These are phyloP conservation scores for Pythium plurisporium DNA, from an alignment of 352 stramenopile genomes.

Conservation along the genomic window DNA sequence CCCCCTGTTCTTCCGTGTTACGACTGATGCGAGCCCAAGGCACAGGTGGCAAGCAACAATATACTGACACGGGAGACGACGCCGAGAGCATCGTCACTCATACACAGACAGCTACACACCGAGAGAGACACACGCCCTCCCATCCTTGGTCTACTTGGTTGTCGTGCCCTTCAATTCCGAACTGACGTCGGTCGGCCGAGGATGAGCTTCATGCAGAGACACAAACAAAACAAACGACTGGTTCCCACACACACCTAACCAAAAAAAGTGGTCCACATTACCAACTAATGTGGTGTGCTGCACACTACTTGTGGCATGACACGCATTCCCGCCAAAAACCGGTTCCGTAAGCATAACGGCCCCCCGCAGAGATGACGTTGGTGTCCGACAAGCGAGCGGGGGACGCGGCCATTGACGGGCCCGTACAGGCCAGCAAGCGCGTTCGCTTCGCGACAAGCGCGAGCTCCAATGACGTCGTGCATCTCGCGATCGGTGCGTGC, in stretches of 20 bases:
- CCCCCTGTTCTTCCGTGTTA: constrained; percentile 73
- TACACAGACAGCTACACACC: background rate
- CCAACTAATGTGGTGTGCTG: background rate
- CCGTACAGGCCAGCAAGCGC: constrained; percentile 38
- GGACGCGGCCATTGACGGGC: constrained; percentile 6
- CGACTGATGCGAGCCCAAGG: constrained; percentile 82
- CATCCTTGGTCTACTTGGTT: background rate
- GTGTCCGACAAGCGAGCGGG: constrained; percentile 21
- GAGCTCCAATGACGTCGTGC: constrained; percentile 45
- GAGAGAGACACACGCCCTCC: background rate
- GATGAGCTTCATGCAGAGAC: too few relatives aligned
- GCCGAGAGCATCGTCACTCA: background rate
- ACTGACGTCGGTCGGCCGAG: background rate
- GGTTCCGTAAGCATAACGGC: background rate
- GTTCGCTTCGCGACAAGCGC: constrained; percentile 52
- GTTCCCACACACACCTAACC: background rate
- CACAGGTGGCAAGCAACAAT: constrained; percentile 72
- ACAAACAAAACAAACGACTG: background rate
- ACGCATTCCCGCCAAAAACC: constrained; percentile 18
- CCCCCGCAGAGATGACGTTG: too few relatives aligned
- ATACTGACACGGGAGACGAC: constrained; percentile 40
- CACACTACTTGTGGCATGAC: background rate
- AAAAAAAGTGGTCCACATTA: constrained; percentile 26
- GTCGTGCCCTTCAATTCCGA: background rate
- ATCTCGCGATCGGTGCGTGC: constrained; percentile 50